A percentile compares a stretch with the other conserved stretches of the same genome.
Evolutionary conservation across 139 green algal genomes (phyloP).

Genomic region (Chlorella sorokiniana): DNA sequence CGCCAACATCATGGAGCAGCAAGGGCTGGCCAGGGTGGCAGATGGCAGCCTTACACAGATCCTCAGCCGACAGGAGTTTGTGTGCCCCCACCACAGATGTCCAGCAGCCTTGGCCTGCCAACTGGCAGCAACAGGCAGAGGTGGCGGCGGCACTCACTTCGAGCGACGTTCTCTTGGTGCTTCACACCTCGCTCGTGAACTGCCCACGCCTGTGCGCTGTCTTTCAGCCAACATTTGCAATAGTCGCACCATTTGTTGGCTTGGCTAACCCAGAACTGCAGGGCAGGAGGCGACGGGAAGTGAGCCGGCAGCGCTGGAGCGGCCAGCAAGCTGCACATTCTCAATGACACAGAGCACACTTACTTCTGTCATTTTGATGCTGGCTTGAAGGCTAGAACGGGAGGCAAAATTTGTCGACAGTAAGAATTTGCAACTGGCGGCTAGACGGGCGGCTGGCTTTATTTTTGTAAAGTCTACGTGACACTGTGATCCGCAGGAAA

Average conservation of each 20-base stretch:
- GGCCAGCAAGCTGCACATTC: not conserved
- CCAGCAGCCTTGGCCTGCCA: not conserved
- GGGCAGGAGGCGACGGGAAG: not conserved
- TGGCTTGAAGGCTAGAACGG: not conserved
- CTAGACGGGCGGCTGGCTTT: too few relatives aligned
- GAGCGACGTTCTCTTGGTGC: conserved; percentile 59
- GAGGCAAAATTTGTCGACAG: not conserved
- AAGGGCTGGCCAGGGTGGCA: not conserved
- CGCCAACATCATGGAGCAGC: not conserved
- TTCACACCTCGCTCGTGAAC: conserved; percentile 59
- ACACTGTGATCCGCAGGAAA: too few relatives aligned
- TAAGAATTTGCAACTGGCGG: too few relatives aligned
- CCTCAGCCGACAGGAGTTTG: too few relatives aligned
- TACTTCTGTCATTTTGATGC: conserved; percentile 24
- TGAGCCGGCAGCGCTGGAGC: not conserved
- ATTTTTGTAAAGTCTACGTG: too few relatives aligned
- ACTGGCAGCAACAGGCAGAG: not conserved
- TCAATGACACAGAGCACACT: not conserved
- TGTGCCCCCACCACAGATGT: not conserved
- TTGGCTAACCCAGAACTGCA: conserved; percentile 53
- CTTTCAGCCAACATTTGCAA: conserved; percentile 66
- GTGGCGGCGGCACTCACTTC: conserved; percentile 39
- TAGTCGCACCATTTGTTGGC: conserved; percentile 59
- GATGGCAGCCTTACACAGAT: too few relatives aligned
- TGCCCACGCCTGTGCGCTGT: conserved; percentile 44